Base-by-base conservation (phyloP, 2,329 filamentous ascomycete species). In the Colletotrichum sp. region DNA sequence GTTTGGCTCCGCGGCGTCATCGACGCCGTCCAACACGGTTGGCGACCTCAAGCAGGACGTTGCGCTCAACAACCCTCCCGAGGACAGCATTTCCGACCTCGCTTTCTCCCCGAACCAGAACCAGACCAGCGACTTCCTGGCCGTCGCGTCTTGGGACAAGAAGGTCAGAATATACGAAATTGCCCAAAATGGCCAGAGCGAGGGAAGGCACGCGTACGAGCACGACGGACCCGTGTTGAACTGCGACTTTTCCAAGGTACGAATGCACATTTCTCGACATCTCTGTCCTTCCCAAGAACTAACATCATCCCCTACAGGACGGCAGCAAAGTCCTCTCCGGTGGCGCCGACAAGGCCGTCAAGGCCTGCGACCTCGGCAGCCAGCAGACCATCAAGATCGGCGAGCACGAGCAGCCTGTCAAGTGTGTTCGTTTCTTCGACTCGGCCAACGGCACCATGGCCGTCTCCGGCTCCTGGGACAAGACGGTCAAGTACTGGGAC, bases 141-240 rank as follows among this genome's bases (percentile, higher is more conserved):
- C 96, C 28, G 95, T 98, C 44, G 89, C 95, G 64, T 98, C 95
- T 80, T 99, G 97, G 97, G 97, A 99, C 86, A 98, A 98, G 88
- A 98, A 98, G 85, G 95, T 98, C 78, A 94, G 96, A 82, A 96
- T 99, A 83, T 99, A 98, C 87, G 95, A 98, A 85, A 95, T 98
- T 83, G 92, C 93, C 78, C 87, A 86, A 72, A 92, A 92, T 79
- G 95, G 96, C 59, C 91, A 94, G 82, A 96, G 94, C 82, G 92
- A 95, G 83, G 96, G 95, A 66, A 96, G 96, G 82, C 95, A 95
- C 78, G 88, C 94, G 75, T 98, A 97, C 82, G 94, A 98, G 79
- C 95, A 98, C 85, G 94, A 95, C 79, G 95, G 91, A 60, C 95
- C 96, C 5, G 96, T 98, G 5, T 87, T 99, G 77, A 94, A 92